These are phyloP conservation scores for Schizochytrium sp. DNA, from an alignment of 108 stramenopile genomes.

Conservation along the genomic window DNA sequence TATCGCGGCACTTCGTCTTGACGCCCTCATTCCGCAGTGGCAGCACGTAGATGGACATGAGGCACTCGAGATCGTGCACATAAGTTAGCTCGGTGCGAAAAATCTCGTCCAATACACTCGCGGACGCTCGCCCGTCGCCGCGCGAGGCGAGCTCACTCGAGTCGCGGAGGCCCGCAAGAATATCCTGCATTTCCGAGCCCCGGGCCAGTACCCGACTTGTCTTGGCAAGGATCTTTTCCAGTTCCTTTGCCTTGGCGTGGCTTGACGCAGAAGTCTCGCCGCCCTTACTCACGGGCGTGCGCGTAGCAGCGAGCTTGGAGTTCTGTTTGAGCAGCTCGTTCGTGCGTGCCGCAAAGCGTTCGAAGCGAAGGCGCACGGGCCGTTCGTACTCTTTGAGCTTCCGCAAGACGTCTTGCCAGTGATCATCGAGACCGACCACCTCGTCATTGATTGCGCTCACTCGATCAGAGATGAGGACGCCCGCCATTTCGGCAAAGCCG, in stretches of 20 bases:
- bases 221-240: not conserved
- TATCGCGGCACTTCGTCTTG: not conserved
- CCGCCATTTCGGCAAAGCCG: slow-evolving; percentile 13
- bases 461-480: not conserved
- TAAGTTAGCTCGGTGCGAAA: not conserved
- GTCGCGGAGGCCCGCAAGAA: not conserved
- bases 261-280: not conserved
- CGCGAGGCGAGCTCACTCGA: not conserved
- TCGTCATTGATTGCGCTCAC: slow-evolving; percentile 7
- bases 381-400: slow-evolving; percentile 10
- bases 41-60: not conserved
- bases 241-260: not conserved
- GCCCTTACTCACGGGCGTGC: not conserved
- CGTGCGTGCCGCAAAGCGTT: not conserved
- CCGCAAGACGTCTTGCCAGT: slow-evolving; percentile 2
- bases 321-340: not conserved
- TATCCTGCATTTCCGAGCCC: not conserved
- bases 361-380: not conserved
- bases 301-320: not conserved
- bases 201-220: not conserved
- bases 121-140: not conserved
- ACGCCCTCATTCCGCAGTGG: not conserved
- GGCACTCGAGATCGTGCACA: not conserved
- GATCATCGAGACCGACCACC: not conserved
- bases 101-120: not conserved